A percentile compares a stretch with the other conserved stretches of the same genome.
These are phyloP conservation scores for Pittosporum tobira DNA, from an alignment of 129 eudicot genomes.

Conservation along the genomic window DNA sequence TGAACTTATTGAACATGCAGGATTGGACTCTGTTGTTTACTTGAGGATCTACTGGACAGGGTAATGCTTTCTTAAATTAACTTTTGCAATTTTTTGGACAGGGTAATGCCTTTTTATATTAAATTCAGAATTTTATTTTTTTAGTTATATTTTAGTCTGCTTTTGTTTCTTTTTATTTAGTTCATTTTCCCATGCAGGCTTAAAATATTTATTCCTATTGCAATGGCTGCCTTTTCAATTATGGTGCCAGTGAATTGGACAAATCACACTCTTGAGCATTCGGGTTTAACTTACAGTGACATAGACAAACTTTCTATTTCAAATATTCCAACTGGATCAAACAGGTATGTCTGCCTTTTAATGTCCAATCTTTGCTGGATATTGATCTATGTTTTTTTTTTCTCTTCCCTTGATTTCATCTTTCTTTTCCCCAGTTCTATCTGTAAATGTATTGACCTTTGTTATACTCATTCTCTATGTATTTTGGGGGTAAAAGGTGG, in stretches of 20 bases:
- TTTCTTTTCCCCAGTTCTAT: background rate
- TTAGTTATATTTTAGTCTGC: background rate
- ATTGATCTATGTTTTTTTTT: background rate
- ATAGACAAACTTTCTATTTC: constrained; percentile 83
- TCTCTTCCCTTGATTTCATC: background rate
- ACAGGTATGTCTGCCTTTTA: constrained; percentile 29
- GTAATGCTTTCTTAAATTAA: constrained; percentile 32
- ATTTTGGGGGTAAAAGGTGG: too few relatives aligned
- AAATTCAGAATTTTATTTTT: background rate
- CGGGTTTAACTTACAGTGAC: constrained; percentile 44
- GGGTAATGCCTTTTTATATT: background rate
- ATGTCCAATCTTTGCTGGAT: background rate
- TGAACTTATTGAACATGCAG: constrained; percentile 90
- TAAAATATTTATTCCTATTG: constrained; percentile 69
- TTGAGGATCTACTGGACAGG: constrained; percentile 77
- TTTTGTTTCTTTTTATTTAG: background rate
- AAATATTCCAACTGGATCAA: constrained; percentile 61
- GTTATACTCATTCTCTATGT: too few relatives aligned
- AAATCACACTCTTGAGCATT: constrained; percentile 42
- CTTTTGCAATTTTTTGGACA: too few relatives aligned
- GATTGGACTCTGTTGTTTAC: constrained; percentile 86
- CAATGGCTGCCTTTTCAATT: constrained; percentile 53
- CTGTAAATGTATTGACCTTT: too few relatives aligned
- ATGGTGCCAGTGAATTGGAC: constrained; percentile 80
- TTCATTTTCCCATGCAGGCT: constrained; percentile 34